Evolutionary conservation across 208 protist genomes (phyloP), one percentile per base, ranked within the genome.

Genomic region (Trypanosoma theileri): DNA sequence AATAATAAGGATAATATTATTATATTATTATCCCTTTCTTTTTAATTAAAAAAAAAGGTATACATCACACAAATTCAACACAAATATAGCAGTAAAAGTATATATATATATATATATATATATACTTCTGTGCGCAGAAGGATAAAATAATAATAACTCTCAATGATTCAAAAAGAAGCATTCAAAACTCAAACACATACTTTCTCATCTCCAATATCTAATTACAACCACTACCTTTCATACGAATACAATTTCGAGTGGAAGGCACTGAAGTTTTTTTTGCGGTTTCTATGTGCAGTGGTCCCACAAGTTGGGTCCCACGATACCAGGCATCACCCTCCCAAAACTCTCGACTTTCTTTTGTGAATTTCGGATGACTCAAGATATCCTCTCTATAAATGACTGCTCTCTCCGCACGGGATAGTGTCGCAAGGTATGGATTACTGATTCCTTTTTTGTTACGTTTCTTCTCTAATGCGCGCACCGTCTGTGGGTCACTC

Each of bases 281-380:
- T 14, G n/a, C 31, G 28, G 28, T 35, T 12, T 26, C 35, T 52
- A 54, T 0, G 16, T 66, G 56, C 12, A 61, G 26, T 16, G n/a
- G 77, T 61, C 69, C 82, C 28, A 69, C 55, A 19, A 93, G 78
- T 56, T 93, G 87, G 0, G 82, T 85, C 1, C 80, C 77, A 48
- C 58, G 40, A 62, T 50, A 53, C 87, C 87, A 93, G 10, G 80
- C 76, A 51, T 73, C 63, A 16, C 69, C 55, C 75, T 77, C 19
- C 55, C 56, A 8, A 59, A 63, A 69, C 61, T 82, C 41, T 75
- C 75, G 21, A 69, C 62, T 70, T 55, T 61, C 4, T 42, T 40
- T 42, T 13, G 82, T 85, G 66, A 81, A 84, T 69, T 84, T 90
- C 13, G 87, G 87, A 62, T 87, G 80, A 50, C 51, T 57, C 40